Base-by-base conservation (phyloP, 441 rosid species). In the Erysimum cheiri region DNA sequence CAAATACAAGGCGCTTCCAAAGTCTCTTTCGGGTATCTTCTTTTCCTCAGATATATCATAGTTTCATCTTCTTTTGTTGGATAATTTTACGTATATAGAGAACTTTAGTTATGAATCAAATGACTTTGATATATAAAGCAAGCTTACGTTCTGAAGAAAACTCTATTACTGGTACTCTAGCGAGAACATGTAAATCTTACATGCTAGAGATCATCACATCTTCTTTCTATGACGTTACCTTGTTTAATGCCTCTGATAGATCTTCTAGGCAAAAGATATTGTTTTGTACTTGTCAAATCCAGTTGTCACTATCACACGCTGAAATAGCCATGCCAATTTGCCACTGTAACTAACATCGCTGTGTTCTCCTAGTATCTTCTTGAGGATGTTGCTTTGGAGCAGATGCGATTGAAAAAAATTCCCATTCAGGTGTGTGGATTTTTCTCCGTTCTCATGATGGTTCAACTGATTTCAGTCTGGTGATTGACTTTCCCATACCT, bases 1-100 rank as follows among this genome's bases (percentile, higher is more conserved):
- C 98, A 72, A 90, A 90, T 68, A 78, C 91, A n/a, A 83, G 90
- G 77, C 92, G 85, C 49, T 95, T 92, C 80, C 93, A 83, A 62
- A 79, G 89, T 41, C 87, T 95, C 63, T 95, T 92, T 70, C 80
- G 62, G 84, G 98, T 87, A 80, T 77, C 67, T 54, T 63, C 44
- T 62, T 15, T 33, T 28, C 49, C 29, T 52, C 35, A 54, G 6
- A 65, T 35, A 36, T 53, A 28, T 28, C 37, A 48, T 43, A 35
- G 69, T 57, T 17, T 37, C 33, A 56, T 26, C 3, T 36, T 53
- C 22, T 12, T 73, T 33, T 47, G 43, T 14, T 67, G 64, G 68
- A 53, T 44, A 26, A 32, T 29, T 29, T 60, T n/a, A 67, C n/a
- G 5, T 33, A 7, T 0, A 17, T n/a, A n/a, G 19, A 24, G 24